These are phyloP conservation scores for Clavispora fructus DNA, from an alignment of 805 yeast genomes.

Conservation along the genomic window DNA sequence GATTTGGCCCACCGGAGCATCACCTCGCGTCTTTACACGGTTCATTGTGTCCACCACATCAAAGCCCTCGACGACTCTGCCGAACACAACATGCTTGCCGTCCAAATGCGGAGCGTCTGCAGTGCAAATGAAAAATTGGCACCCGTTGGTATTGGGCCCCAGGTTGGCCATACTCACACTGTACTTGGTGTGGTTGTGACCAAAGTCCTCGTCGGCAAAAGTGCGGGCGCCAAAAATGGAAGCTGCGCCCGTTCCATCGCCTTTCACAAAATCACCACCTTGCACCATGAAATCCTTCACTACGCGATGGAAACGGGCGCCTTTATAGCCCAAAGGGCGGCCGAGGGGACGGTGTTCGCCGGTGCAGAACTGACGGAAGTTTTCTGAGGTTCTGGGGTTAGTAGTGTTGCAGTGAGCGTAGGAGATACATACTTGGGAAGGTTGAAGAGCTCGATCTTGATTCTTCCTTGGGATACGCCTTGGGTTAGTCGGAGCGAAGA, in stretches of 20 bases:
- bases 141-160: constrained; percentile 44
- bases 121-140: constrained; percentile 40
- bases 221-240: constrained; percentile 35
- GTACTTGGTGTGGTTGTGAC: constrained; percentile 21
- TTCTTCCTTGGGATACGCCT: constrained; percentile 28
- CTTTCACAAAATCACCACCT: constrained; percentile 43
- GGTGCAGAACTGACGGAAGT: constrained; percentile 49
- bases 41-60: constrained; percentile 26
- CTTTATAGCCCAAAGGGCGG: constrained; percentile 42
- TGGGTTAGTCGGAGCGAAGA: constrained; percentile 14
- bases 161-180: constrained; percentile 36
- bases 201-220: constrained; percentile 43
- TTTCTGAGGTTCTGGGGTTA: constrained; percentile 36
- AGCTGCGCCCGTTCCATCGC: constrained; percentile 42
- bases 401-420: background rate
- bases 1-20: constrained; percentile 2
- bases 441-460: constrained; percentile 39
- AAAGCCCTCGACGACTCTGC: constrained; percentile 41
- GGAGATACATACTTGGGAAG: constrained; percentile 30
- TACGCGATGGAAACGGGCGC: constrained; percentile 32
- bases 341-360: constrained; percentile 39
- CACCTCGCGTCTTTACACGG: background rate
- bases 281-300: constrained; percentile 41
- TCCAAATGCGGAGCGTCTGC: constrained; percentile 33
- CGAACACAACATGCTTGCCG: constrained; percentile 47